Evolutionary conservation across 768 basidiomycete genomes (phyloP).

Genomic region (Phlegmacium glaucopus): DNA sequence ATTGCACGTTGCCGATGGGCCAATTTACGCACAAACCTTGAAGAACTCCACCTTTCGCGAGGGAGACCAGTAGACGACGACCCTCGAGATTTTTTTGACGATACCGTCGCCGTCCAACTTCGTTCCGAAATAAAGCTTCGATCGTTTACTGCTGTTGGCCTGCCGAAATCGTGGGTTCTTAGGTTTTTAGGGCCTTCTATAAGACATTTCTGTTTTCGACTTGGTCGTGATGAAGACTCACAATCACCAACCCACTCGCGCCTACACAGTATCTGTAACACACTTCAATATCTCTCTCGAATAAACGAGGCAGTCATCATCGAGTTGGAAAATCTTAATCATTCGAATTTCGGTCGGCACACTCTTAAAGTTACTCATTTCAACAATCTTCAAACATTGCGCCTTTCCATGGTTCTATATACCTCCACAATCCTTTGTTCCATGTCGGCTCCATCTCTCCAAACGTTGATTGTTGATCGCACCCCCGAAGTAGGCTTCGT

Average conservation of each 20-base stretch:
- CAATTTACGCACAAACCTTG: slow-evolving; percentile 13
- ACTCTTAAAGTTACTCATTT: slow-evolving; percentile 9
- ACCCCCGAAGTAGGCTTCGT: background rate
- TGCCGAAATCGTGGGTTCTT: slow-evolving; percentile 15
- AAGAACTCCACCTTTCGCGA: slow-evolving; percentile 15
- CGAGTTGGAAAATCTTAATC: slow-evolving; percentile 11
- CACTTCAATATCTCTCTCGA: slow-evolving; percentile 7
- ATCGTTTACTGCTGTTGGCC: slow-evolving; percentile 13
- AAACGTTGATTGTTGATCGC: slow-evolving; percentile 19
- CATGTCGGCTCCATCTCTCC: slow-evolving; percentile 19
- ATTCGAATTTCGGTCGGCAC: background rate
- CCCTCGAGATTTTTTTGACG: slow-evolving; percentile 13
- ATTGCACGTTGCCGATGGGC: slow-evolving; percentile 17
- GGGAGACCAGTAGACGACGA: background rate
- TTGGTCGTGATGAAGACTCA: background rate
- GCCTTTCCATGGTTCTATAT: slow-evolving; percentile 11
- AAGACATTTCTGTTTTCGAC: slow-evolving; percentile 14
- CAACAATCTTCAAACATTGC: slow-evolving; percentile 16
- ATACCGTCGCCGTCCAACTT: background rate
- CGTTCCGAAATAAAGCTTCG: slow-evolving; percentile 14
- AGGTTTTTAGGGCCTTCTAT: slow-evolving; percentile 25
- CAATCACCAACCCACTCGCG: background rate
- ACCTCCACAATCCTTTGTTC: slow-evolving; percentile 17
- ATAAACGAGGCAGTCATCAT: slow-evolving; percentile 17
- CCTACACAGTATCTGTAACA: slow-evolving; percentile 9